Evolutionary conservation across 805 yeast species (phyloP).

Genomic region (Monosporozyma aerobia): DNA sequence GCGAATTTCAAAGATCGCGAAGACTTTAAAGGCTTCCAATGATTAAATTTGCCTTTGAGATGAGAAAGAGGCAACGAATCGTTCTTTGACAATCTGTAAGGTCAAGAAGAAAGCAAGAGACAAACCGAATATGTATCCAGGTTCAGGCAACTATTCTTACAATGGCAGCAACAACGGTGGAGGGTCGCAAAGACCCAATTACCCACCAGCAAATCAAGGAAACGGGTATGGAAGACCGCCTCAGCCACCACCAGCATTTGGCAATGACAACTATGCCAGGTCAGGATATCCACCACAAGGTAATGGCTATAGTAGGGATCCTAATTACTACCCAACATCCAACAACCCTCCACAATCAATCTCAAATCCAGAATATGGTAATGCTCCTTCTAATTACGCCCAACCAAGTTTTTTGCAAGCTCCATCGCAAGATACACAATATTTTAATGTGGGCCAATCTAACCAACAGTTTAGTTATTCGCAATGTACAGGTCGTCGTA

Average conservation of each 20-base stretch:
- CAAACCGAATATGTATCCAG: slow-evolving; percentile 21
- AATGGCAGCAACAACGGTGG: slow-evolving; percentile 8
- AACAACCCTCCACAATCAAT: slow-evolving; percentile 3
- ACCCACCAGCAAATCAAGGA: slow-evolving; percentile 6
- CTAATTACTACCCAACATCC: background rate
- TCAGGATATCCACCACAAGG: background rate
- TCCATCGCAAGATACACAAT: slow-evolving; percentile 8
- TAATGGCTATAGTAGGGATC: background rate
- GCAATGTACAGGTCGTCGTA: slow-evolving; percentile 59
- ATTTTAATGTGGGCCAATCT: slow-evolving; percentile 4
- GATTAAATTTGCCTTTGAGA: background rate
- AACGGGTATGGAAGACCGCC: slow-evolving; percentile 3
- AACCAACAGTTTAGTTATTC: slow-evolving; percentile 35
- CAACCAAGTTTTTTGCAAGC: slow-evolving; percentile 8
- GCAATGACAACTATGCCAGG: background rate
- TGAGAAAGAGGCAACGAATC: background rate
- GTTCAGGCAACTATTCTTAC: slow-evolving; percentile 28
- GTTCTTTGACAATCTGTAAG: background rate
- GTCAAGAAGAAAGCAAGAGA: background rate
- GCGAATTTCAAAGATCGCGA: background rate
- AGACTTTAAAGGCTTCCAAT: background rate
- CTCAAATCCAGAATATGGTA: slow-evolving; percentile 1
- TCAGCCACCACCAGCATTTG: background rate
- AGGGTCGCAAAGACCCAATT: slow-evolving; percentile 13
- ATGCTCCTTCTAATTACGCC: slow-evolving; percentile 7